These are phyloP conservation scores for Rusavskia elegans DNA, from an alignment of 495 filamentous ascomycete species.

Conservation along the genomic window DNA sequence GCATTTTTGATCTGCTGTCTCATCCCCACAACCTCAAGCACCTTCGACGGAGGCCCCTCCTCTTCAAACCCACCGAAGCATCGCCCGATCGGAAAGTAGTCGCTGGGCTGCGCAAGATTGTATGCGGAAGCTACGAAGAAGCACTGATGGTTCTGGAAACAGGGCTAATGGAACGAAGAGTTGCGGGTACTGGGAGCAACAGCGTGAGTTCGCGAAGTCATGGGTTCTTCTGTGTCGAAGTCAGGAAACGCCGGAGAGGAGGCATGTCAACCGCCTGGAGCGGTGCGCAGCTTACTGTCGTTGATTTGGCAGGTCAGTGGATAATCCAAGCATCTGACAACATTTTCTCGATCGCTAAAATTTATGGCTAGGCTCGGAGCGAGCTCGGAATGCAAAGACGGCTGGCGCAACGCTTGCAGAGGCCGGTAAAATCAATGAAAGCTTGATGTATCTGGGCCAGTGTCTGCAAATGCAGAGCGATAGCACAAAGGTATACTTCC, in stretches of 20 bases:
- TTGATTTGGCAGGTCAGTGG: slow-evolving; percentile 68
- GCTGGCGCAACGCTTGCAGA: slow-evolving; percentile 82
- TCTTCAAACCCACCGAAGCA: slow-evolving; percentile 77
- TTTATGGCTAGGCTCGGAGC: slow-evolving; percentile 51
- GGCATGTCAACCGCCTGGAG: slow-evolving; percentile 49
- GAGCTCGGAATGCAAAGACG: slow-evolving; percentile 84
- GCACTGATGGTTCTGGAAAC: slow-evolving; percentile 84
- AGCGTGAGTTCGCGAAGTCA: slow-evolving; percentile 80
- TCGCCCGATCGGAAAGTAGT: slow-evolving; percentile 83
- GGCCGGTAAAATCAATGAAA: slow-evolving; percentile 95
- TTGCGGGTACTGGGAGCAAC: slow-evolving; percentile 82
- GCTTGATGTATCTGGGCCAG: slow-evolving; percentile 93
- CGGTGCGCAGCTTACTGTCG: slow-evolving; percentile 72
- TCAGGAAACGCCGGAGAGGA: slow-evolving; percentile 60
- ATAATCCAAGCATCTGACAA: neutral
- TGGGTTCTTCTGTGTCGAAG: slow-evolving; percentile 90
- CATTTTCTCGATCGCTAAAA: slow-evolving; percentile 2
- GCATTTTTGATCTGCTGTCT: slow-evolving; percentile 84
- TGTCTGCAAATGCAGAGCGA: slow-evolving; percentile 91
- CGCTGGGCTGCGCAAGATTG: slow-evolving; percentile 76
- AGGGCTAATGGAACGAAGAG: slow-evolving; percentile 70
- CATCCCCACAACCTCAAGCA: slow-evolving; percentile 43
- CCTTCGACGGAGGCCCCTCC: slow-evolving; percentile 50
- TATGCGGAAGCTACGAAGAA: slow-evolving; percentile 71
- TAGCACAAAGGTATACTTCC: slow-evolving; percentile 48